Evolutionary conservation across 2,329 filamentous ascomycete genomes (phyloP).

Genomic region (Aplosporella prunicola): DNA sequence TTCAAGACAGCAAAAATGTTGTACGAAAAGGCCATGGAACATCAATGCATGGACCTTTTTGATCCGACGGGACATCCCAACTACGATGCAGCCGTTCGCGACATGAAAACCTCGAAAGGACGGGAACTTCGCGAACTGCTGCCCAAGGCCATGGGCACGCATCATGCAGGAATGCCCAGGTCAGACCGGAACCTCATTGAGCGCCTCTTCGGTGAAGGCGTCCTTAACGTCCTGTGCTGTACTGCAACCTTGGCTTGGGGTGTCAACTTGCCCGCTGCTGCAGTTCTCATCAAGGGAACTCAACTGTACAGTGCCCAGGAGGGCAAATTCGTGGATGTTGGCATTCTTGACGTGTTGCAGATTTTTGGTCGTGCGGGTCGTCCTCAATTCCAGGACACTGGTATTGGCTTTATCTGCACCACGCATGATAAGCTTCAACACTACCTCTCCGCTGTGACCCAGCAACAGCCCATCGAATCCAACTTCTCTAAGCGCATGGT

Average conservation of each 20-base stretch:
- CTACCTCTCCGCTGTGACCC: constrained; percentile 85
- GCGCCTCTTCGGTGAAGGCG: constrained; percentile 76
- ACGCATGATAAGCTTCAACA: constrained; percentile 88
- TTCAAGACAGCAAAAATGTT: constrained; percentile 78
- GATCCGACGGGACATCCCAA: constrained; percentile 69
- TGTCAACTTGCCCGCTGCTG: constrained; percentile 94
- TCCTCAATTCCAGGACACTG: constrained; percentile 93
- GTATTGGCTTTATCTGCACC: constrained; percentile 97
- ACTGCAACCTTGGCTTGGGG: constrained; percentile 97
- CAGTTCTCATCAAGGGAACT: constrained; percentile 95
- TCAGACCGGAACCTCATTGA: constrained; percentile 95
- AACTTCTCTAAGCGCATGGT: constrained; percentile 87
- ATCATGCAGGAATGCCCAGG: constrained; percentile 93
- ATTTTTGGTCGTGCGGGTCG: constrained; percentile 98
- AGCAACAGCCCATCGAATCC: constrained; percentile 96
- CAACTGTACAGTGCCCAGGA: constrained; percentile 95
- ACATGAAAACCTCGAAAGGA: constrained; percentile 78
- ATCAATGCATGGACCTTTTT: constrained; percentile 71
- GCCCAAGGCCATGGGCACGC: constrained; percentile 83
- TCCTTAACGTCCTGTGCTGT: constrained; percentile 96
- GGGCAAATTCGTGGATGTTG: constrained; percentile 91
- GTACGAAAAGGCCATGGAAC: constrained; percentile 74
- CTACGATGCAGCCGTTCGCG: constrained; percentile 69
- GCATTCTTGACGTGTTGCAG: constrained; percentile 92
- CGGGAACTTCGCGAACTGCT: constrained; percentile 82